Evolutionary conservation across 352 stramenopile species (phyloP).

Genomic region (Pythium dissotocum): DNA sequence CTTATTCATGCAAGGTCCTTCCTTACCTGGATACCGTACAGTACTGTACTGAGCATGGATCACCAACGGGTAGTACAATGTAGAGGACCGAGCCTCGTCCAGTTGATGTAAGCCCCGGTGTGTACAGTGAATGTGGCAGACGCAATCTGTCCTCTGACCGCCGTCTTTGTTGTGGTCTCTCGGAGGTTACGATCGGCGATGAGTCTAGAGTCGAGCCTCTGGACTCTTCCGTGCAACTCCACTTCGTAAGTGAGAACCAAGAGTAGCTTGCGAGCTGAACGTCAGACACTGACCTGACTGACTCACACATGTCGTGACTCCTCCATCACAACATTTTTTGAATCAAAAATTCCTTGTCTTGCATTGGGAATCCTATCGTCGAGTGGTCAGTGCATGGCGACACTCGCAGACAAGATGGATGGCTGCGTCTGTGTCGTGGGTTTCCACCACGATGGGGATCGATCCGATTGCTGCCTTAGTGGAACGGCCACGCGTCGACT

Average conservation of each 20-base stretch:
- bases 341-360: background rate
- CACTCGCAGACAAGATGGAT: background rate
- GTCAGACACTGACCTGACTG: background rate
- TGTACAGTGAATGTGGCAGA: background rate
- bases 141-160: background rate
- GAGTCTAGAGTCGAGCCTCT: background rate
- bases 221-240: background rate
- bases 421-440: background rate
- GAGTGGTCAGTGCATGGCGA: background rate
- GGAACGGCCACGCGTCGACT: background rate
- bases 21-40: no score
- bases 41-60: no score
- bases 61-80: no score
- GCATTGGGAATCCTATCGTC: background rate
- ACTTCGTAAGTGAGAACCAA: background rate
- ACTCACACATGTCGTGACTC: background rate
- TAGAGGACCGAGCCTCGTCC: background rate
- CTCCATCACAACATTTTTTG: background rate
- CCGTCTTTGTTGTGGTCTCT: background rate
- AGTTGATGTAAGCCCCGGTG: background rate
- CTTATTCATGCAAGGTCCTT: background rate
- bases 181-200: background rate
- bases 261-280: background rate
- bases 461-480: background rate
- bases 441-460: background rate